A percentile compares a stretch with the other conserved stretches of the same genome.
Evolutionary conservation across 495 filamentous ascomycete species (phyloP).

Genomic region (Daldinia vernicosa): DNA sequence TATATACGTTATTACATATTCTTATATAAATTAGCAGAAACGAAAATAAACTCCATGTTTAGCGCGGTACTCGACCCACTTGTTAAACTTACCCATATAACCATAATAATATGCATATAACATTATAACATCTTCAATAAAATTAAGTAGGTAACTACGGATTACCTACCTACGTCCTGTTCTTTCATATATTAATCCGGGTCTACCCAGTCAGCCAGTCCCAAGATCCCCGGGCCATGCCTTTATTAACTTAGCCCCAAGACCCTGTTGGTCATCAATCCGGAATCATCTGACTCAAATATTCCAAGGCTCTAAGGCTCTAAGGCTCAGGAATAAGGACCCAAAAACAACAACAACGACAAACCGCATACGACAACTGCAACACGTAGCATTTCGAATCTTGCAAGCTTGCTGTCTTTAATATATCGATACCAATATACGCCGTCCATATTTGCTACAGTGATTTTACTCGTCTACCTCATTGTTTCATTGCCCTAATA

Average conservation of each 20-base stretch:
- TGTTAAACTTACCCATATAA: no score
- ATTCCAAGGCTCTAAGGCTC: background rate
- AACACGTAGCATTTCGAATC: constrained; percentile 17
- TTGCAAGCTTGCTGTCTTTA: background rate
- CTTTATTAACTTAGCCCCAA: background rate
- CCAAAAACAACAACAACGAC: constrained; percentile 16
- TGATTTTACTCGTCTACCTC: background rate
- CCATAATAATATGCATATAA: no score
- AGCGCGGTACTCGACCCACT: no score
- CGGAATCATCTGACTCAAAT: constrained; percentile 29
- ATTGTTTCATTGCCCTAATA: constrained; percentile 8
- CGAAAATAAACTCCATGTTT: no score
- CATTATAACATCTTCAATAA: no score
- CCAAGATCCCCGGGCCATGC: background rate
- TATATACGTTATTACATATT: no score
- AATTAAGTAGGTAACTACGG: no score
- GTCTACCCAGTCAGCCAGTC: background rate
- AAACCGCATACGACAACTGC: background rate
- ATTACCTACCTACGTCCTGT: no score
- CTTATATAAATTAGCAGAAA: no score
- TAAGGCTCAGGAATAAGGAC: constrained; percentile 5
- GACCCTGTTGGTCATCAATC: constrained; percentile 27
- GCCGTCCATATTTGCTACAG: background rate
- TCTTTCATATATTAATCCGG: background rate
- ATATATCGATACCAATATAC: background rate